A percentile compares a stretch with the other conserved stretches of the same genome.
These are phyloP conservation scores for Chytriomyces sp. DNA, from an alignment of 192 early-diverging fungal species.

Conservation along the genomic window DNA sequence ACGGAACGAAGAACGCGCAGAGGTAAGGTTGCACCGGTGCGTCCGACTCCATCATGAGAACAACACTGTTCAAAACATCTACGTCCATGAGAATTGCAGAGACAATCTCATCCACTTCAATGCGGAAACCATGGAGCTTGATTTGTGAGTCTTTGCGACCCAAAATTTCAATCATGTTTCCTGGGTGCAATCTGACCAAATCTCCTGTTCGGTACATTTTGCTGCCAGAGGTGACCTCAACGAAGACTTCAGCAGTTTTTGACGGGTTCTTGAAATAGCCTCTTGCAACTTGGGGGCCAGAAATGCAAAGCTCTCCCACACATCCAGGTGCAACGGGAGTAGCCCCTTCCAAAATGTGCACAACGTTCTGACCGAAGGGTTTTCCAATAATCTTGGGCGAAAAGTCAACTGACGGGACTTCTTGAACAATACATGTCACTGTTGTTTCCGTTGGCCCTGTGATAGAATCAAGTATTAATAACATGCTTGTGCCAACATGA, in stretches of 20 bases:
- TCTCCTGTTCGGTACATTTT: slow-evolving; percentile 41
- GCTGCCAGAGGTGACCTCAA: slow-evolving; percentile 33
- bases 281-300: slow-evolving; percentile 42
- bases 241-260: slow-evolving; percentile 44
- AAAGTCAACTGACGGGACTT: slow-evolving; percentile 1
- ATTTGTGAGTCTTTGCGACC: slow-evolving; percentile 50
- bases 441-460: too few species aligned
- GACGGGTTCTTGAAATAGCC: slow-evolving; percentile 55
- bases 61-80: slow-evolving; percentile 31
- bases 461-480: too few species aligned
- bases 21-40: too few species aligned
- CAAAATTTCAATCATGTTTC: slow-evolving; percentile 5
- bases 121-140: slow-evolving; percentile 48
- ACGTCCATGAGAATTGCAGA: slow-evolving; percentile 20
- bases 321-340: slow-evolving; percentile 44
- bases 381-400: slow-evolving; percentile 38
- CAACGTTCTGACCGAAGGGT: slow-evolving; percentile 17
- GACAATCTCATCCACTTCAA: slow-evolving; percentile 46
- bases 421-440: not conserved
- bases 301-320: slow-evolving; percentile 50
- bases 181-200: slow-evolving; percentile 5
- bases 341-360: slow-evolving; percentile 39
- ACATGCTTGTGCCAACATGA: not conserved
- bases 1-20: slow-evolving; percentile 39
- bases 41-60: slow-evolving; percentile 32